These are phyloP conservation scores for Aspergillus nanangensis DNA, from an alignment of 495 filamentous ascomycete species.

Conservation along the genomic window DNA sequence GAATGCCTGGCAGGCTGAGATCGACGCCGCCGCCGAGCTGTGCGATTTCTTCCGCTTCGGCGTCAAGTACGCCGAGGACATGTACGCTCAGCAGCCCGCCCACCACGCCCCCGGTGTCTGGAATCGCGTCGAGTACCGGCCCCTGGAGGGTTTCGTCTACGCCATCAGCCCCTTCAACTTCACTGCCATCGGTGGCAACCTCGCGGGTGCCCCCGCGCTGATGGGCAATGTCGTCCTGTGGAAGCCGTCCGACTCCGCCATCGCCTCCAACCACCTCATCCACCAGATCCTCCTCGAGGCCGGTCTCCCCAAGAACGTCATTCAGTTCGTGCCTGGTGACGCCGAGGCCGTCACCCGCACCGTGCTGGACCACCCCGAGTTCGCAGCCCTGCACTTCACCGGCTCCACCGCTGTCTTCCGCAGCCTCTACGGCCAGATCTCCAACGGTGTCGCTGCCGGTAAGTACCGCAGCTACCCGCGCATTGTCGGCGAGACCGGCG, in stretches of 20 bases:
- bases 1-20: conserved; percentile 95
- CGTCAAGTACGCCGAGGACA: conserved; percentile 80
- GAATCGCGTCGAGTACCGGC: conserved; percentile 80
- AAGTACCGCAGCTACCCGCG: conserved; percentile 74
- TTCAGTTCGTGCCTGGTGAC: conserved; percentile 80
- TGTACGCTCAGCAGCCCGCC: conserved; percentile 77
- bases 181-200: conserved; percentile 79
- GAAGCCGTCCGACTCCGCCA: conserved; percentile 78
- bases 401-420: conserved; percentile 83
- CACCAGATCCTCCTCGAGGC: conserved; percentile 82
- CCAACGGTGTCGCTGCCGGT: conserved; percentile 63
- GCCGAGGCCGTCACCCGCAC: conserved; percentile 71
- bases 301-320: conserved; percentile 71
- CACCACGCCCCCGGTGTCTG: conserved; percentile 75
- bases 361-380: conserved; percentile 64
- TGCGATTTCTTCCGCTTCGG: conserved; percentile 86
- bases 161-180: conserved; percentile 87
- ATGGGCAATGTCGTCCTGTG: conserved; percentile 85
- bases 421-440: conserved; percentile 70
- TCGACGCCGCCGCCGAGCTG: conserved; percentile 89
- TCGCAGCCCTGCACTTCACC: conserved; percentile 78
- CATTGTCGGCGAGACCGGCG: conserved; percentile 81
- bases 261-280: conserved; percentile 72
- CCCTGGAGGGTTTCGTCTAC: conserved; percentile 84
- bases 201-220: conserved; percentile 69